These are phyloP conservation scores for Cyclotella kingstonii DNA, from an alignment of 108 stramenopile species.

Conservation along the genomic window DNA sequence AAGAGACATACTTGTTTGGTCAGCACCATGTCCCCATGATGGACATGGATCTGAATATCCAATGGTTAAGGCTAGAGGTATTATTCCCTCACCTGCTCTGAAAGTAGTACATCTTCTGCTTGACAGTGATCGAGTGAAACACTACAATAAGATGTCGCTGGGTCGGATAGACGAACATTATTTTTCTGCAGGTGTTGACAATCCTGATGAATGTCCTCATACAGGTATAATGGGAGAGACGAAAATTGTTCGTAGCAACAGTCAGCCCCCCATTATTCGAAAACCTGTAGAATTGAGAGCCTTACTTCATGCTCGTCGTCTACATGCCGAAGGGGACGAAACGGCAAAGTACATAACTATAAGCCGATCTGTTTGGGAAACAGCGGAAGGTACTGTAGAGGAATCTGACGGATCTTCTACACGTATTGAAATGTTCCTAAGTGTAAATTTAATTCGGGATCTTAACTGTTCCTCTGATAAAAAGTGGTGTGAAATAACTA, in stretches of 20 bases:
- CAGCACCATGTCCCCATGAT: conserved; percentile 25
- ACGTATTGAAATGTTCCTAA: conserved; percentile 47
- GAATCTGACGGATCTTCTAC: conserved; percentile 23
- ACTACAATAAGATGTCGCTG: conserved; percentile 50
- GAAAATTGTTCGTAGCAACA: conserved; percentile 39
- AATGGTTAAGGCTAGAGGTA: conserved; percentile 39
- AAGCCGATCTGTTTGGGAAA: conserved; percentile 51
- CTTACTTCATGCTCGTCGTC: conserved; percentile 37
- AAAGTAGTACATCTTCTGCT: conserved; percentile 35
- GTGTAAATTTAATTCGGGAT: conserved; percentile 44
- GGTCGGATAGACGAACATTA: conserved; percentile 42
- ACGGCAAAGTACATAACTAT: conserved; percentile 37
- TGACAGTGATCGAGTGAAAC: conserved; percentile 32
- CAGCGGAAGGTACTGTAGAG: conserved; percentile 26
- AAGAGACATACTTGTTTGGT: conserved; percentile 42
- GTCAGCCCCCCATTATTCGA: conserved; percentile 36
- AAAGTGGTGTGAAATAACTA: conserved; percentile 40
- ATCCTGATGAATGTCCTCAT: conserved; percentile 25
- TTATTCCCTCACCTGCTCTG: conserved; percentile 32
- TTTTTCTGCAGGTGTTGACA: conserved; percentile 32
- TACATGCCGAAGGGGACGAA: conserved; percentile 20
- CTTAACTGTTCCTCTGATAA: conserved; percentile 13
- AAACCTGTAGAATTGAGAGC: conserved; percentile 38
- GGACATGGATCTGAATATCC: conserved; percentile 48
- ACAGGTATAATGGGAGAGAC: conserved; percentile 36